phyloP scores from a whole-genome alignment of 768 basidiomycete genomes.

The Termitomyces sp. region DNA sequence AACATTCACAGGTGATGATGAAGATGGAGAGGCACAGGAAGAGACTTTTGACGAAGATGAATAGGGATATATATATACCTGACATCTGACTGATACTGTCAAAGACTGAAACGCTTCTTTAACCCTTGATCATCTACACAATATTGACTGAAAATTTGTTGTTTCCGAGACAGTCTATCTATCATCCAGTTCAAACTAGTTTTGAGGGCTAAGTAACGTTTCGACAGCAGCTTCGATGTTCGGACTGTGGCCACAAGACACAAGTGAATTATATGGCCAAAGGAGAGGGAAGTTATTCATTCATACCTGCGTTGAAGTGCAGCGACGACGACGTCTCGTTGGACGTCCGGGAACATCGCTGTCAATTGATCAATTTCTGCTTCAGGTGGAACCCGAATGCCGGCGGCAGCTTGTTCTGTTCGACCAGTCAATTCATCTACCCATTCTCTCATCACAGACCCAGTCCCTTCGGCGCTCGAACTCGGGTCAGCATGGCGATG shows the following conservation, averaged over 20 bases:
- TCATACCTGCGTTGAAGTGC: conserved; percentile 76
- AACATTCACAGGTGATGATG: conserved; percentile 81
- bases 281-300: conserved; percentile 11
- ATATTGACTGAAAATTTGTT: conserved; percentile 9
- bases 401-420: conserved; percentile 42
- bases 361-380: conserved; percentile 70
- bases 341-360: conserved; percentile 80
- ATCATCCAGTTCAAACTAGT: conserved; percentile 12
- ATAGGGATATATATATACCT: conserved; percentile 15
- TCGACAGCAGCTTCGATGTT: conserved; percentile 83
- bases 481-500: conserved; percentile 16
- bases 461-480: conserved; percentile 21
- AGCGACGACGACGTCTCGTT: conserved; percentile 64
- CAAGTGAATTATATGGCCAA: background rate
- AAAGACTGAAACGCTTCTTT: conserved; percentile 8
- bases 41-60: conserved; percentile 35
- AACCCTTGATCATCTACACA: conserved; percentile 12
- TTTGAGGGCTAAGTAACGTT: conserved; percentile 55
- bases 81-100: conserved; percentile 19
- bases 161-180: background rate
- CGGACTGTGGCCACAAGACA: conserved; percentile 35
- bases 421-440: conserved; percentile 74
- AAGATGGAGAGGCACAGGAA: conserved; percentile 32
- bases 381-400: conserved; percentile 67
- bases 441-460: conserved; percentile 70